Conservation (phyloP, 345 rosid genomes). For the Cochlearia excelsa region DNA sequence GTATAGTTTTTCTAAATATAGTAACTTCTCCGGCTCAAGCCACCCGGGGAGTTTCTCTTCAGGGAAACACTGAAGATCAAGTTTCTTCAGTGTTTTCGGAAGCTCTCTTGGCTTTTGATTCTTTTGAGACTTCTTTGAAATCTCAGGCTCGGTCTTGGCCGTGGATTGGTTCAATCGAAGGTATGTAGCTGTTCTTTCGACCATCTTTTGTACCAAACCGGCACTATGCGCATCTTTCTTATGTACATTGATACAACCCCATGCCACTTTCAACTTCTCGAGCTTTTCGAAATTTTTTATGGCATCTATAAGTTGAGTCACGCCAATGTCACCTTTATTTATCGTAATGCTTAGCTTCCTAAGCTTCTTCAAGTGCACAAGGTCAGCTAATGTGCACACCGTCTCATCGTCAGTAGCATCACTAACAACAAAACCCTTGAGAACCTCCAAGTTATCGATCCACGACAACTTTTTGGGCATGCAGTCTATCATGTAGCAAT, state of each 20-base stretch:
- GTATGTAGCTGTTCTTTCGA: not conserved
- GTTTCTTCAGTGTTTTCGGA: slow-evolving; percentile 28
- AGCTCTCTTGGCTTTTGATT: not conserved
- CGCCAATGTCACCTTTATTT: not conserved
- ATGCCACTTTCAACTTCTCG: slow-evolving; percentile 36
- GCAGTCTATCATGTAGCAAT: slow-evolving; percentile 49
- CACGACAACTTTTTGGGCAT: slow-evolving; percentile 45
- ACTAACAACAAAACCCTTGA: slow-evolving; percentile 61
- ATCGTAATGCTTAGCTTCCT: slow-evolving; percentile 44
- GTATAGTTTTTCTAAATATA: slow-evolving; percentile 27
- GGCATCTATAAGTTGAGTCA: not conserved
- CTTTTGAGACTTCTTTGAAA: not conserved
- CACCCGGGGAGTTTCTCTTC: slow-evolving; percentile 7
- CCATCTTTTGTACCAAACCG: not conserved
- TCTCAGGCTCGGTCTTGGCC: not conserved
- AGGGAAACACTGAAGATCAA: slow-evolving; percentile 46
- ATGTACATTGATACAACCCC: slow-evolving; percentile 38
- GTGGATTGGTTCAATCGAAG: not conserved
- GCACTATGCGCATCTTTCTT: not conserved
- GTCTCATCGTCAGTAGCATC: slow-evolving; percentile 23
- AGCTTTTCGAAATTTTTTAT: slow-evolving; percentile 5
- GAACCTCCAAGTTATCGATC: slow-evolving; percentile 47
- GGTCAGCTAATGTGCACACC: slow-evolving; percentile 18
- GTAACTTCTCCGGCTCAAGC: slow-evolving; percentile 25
- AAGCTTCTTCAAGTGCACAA: slow-evolving; percentile 28